Evolutionary conservation across 2,329 filamentous ascomycete genomes (phyloP).

Genomic region (Alternaria angustiovoidea): DNA sequence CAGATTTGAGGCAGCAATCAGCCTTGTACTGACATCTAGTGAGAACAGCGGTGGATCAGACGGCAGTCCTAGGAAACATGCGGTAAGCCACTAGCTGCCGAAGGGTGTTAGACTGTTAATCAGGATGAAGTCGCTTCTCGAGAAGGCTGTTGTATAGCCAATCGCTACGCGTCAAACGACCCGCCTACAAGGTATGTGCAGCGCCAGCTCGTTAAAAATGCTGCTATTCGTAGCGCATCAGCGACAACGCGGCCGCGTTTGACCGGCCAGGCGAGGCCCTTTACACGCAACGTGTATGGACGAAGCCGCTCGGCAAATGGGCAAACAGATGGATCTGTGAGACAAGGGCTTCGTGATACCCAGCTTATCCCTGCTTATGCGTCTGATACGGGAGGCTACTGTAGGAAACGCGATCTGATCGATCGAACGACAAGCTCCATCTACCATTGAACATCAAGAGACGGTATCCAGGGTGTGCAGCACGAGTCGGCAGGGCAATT

Average conservation of each 20-base stretch:
- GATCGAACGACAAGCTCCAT: background rate
- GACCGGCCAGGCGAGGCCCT: constrained; percentile 13
- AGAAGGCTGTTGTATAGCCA: constrained; percentile 15
- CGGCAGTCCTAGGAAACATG: constrained; percentile 22
- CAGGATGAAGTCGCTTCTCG: constrained; percentile 15
- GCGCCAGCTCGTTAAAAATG: constrained; percentile 18
- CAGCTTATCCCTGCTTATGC: constrained; percentile 6
- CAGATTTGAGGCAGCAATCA: constrained; percentile 12
- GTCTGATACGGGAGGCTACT: background rate
- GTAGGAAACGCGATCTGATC: background rate
- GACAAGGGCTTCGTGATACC: constrained; percentile 4
- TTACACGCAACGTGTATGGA: constrained; percentile 1
- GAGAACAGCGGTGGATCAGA: constrained; percentile 21
- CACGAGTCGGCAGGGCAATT: background rate
- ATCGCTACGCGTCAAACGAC: constrained; percentile 18
- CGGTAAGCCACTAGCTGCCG: constrained; percentile 23
- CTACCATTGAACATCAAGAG: background rate
- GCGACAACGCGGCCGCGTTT: constrained; percentile 14
- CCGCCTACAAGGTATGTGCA: constrained; percentile 25
- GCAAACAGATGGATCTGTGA: constrained; percentile 4
- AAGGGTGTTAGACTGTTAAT: constrained; percentile 23
- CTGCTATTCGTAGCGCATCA: constrained; percentile 15
- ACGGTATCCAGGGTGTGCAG: background rate
- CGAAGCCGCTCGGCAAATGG: constrained; percentile 13
- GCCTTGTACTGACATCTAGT: constrained; percentile 12